phyloP scores from a whole-genome alignment of 1,284 basidiomycete species.

The Chalciporus sp. region DNA sequence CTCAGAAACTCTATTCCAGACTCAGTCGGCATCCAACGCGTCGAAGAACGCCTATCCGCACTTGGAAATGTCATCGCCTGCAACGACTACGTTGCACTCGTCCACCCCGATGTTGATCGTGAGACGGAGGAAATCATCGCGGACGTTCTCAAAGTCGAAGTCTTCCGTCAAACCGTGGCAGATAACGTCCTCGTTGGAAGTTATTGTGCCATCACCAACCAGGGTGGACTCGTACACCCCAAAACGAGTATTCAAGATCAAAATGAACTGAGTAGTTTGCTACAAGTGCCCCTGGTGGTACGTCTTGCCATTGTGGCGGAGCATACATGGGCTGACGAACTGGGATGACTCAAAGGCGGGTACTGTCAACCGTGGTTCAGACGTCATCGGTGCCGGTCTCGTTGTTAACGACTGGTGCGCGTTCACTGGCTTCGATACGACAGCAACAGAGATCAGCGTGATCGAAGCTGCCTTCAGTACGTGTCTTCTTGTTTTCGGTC shows the following conservation, averaged over 20 bases:
- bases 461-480: slow-evolving; percentile 97
- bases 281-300: slow-evolving; percentile 95
- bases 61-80: slow-evolving; percentile 98
- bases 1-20: slow-evolving; percentile 96
- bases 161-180: slow-evolving; percentile 97
- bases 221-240: slow-evolving; percentile 97
- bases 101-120: slow-evolving; percentile 96
- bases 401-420: slow-evolving; percentile 99
- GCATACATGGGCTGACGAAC: slow-evolving; percentile 2
- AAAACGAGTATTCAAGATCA: slow-evolving; percentile 97
- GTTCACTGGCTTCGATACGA: slow-evolving; percentile 95
- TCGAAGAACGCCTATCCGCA: slow-evolving; percentile 95
- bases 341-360: slow-evolving; percentile 65
- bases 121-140: slow-evolving; percentile 99
- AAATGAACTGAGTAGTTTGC: slow-evolving; percentile 92
- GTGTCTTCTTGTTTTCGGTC: slow-evolving; percentile 35
- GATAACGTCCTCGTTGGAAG: slow-evolving; percentile 96
- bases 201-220: slow-evolving; percentile 94
- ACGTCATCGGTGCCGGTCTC: slow-evolving; percentile 95
- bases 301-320: slow-evolving; percentile 34
- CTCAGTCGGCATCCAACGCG: slow-evolving; percentile 88
- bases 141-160: slow-evolving; percentile 98
- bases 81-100: slow-evolving; percentile 97
- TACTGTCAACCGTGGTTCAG: slow-evolving; percentile 97
- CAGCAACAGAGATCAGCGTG: slow-evolving; percentile 97